Conservation (phyloP, 352 stramenopile species). For the Phytophthora chlamydospora region DNA sequence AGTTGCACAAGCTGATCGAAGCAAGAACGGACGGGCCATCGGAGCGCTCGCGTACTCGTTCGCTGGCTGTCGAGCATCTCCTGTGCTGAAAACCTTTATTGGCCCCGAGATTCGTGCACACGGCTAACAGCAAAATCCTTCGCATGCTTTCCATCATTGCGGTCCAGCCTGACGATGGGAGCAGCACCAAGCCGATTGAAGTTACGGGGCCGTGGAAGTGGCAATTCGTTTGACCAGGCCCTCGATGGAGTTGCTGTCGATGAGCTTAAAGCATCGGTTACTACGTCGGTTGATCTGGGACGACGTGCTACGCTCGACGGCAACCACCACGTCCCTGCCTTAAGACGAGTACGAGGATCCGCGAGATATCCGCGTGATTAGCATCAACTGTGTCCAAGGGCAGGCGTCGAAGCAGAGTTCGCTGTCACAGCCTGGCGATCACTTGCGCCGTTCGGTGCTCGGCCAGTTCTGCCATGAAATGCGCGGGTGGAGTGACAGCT, state of each 20-base stretch:
- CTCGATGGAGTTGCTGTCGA: slow-evolving; percentile 64
- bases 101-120: slow-evolving; percentile 86
- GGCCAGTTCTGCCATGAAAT: slow-evolving; percentile 98
- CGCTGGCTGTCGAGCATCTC: slow-evolving; percentile 69
- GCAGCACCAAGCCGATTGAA: slow-evolving; percentile 53
- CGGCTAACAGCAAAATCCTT: slow-evolving; percentile 89
- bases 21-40: slow-evolving; percentile 10
- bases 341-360: slow-evolving; percentile 99
- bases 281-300: slow-evolving; percentile 91
- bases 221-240: slow-evolving; percentile 17
- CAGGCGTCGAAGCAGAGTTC: slow-evolving; percentile 88
- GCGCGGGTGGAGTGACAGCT: slow-evolving; percentile 93
- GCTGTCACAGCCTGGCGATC: slow-evolving; percentile 87
- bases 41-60: slow-evolving; percentile 36
- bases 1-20: slow-evolving; percentile 37
- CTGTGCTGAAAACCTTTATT: slow-evolving; percentile 61
- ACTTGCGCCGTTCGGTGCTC: slow-evolving; percentile 95
- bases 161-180: slow-evolving; percentile 65
- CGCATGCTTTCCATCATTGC: slow-evolving; percentile 85
- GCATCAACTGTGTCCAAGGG: slow-evolving; percentile 97
- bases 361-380: slow-evolving; percentile 97
- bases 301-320: slow-evolving; percentile 93
- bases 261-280: slow-evolving; percentile 72
- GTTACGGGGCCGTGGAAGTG: slow-evolving; percentile 30
- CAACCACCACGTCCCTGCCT: slow-evolving; percentile 95